Base-by-base conservation (phyloP, 768 basidiomycete species). In the Trametes villosa region DNA sequence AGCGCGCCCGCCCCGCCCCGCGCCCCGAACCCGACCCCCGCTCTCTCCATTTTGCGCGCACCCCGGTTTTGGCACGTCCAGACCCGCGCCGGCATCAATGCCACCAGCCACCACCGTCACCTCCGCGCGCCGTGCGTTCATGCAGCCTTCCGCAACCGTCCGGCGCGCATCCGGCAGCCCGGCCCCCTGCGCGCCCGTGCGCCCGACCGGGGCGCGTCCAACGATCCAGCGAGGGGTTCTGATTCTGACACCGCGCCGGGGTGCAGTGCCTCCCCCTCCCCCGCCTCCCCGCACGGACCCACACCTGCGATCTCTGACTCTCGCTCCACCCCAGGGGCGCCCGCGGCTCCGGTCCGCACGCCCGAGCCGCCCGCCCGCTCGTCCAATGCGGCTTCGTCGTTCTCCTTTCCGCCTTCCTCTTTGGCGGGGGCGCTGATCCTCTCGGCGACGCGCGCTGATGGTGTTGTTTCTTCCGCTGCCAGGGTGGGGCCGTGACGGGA, bases 31-130 rank as follows among this genome's bases (percentile, higher is more conserved):
- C 9, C 40, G 38, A 24, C 26, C 26, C 36, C 11, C n/a, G 29
- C 38, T 34, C 13, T 18, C 26, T 57, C 38, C 55, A 57, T 57
- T 48, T 18, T 40, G 15, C n/a, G 7, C 47, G 2, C 18, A 57
- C 55, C 55, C 55, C 57, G 33, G 18, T 50, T 51, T 44, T 50
- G 48, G 11, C 57, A 41, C n/a, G n/a, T n/a, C n/a, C n/a, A n/a
- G n/a, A n/a, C 36, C 36, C 36, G 38, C 20, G 27, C 15, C 56
- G 20, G 15, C 31, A 50, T 41, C 56, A 46, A 38, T 40, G 49
- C 57, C 48, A 47, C 50, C 33, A 31, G 57, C 59, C 59, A 60
- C 59, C 59, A 29, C 40, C 59, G 59, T 60, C 59, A 60, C 53
- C 22, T 18, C 41, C 57, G 29, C 57, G 48, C 13, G n/a, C 29